Percentiles rank a stretch among this genome's conserved stretches.
phyloP scores from a whole-genome alignment of 2,329 filamentous ascomycete species.

The Ramichloridium luteum region DNA sequence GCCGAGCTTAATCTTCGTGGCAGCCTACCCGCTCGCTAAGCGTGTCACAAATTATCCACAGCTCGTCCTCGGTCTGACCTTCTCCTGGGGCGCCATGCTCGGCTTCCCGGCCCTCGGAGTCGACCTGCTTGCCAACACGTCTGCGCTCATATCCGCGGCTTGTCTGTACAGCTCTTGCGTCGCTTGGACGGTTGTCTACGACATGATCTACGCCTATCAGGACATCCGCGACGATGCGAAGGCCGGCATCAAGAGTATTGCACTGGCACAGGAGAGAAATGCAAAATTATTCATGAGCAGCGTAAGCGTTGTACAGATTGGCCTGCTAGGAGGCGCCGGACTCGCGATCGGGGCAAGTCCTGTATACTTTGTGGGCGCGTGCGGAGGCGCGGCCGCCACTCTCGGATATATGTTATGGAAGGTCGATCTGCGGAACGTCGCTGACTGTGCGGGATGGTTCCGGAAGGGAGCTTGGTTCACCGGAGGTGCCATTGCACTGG shows the following conservation, averaged over 20 bases:
- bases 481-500: slow-evolving; percentile 45
- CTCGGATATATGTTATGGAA: slow-evolving; percentile 48
- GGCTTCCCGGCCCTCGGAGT: slow-evolving; percentile 74
- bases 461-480: slow-evolving; percentile 50
- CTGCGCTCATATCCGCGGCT: slow-evolving; percentile 53
- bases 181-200: slow-evolving; percentile 78
- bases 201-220: slow-evolving; percentile 91
- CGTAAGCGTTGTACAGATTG: slow-evolving; percentile 56
- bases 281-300: slow-evolving; percentile 66
- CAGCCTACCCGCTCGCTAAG: slow-evolving; percentile 70
- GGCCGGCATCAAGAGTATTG: slow-evolving; percentile 81
- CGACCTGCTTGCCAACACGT: slow-evolving; percentile 53
- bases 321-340: slow-evolving; percentile 58
- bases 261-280: slow-evolving; percentile 62
- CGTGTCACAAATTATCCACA: slow-evolving; percentile 81
- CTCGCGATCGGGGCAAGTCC: slow-evolving; percentile 47
- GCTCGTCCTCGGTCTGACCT: slow-evolving; percentile 68
- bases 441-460: slow-evolving; percentile 54
- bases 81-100: slow-evolving; percentile 82
- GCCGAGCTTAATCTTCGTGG: slow-evolving; percentile 62
- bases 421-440: slow-evolving; percentile 44
- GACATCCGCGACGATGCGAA: slow-evolving; percentile 77
- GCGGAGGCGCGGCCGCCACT: slow-evolving; percentile 43
- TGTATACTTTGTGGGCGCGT: slow-evolving; percentile 45
- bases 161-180: slow-evolving; percentile 67